Evolutionary conservation across 805 yeast genomes (phyloP).

Genomic region (Wickerhamomyces mucosus): DNA sequence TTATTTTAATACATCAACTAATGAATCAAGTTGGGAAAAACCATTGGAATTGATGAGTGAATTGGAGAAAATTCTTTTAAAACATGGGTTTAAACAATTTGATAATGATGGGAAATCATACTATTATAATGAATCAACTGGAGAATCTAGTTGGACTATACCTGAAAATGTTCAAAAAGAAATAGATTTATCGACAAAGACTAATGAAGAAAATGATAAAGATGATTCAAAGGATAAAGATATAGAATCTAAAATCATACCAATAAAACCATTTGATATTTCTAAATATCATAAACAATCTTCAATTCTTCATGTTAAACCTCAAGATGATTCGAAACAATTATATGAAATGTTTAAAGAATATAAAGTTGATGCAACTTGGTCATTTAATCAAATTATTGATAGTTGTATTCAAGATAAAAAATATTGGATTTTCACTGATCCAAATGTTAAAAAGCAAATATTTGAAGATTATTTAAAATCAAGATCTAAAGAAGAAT

Average conservation of each 20-base stretch:
- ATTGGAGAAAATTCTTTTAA: slow-evolving; percentile 36
- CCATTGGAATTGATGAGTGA: slow-evolving; percentile 44
- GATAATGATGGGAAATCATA: slow-evolving; percentile 54
- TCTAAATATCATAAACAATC: slow-evolving; percentile 6
- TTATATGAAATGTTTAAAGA: slow-evolving; percentile 47
- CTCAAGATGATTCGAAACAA: slow-evolving; percentile 30
- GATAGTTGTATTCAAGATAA: slow-evolving; percentile 46
- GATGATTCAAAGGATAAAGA: slow-evolving; percentile 2
- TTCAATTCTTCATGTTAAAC: too few species aligned
- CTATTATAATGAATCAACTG: slow-evolving; percentile 56
- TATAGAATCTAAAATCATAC: slow-evolving; percentile 2
- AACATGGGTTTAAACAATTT: slow-evolving; percentile 44
- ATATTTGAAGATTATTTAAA: slow-evolving; percentile 58
- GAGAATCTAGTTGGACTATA: slow-evolving; percentile 73
- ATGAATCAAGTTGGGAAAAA: slow-evolving; percentile 73
- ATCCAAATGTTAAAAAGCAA: slow-evolving; percentile 49
- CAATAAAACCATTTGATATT: not conserved
- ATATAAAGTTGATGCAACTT: slow-evolving; percentile 54
- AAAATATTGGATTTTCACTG: slow-evolving; percentile 58
- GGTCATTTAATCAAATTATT: slow-evolving; percentile 67
- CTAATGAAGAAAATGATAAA: slow-evolving; percentile 1
- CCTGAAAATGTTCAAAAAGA: slow-evolving; percentile 40
- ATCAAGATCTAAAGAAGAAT: slow-evolving; percentile 38
- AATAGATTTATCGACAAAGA: slow-evolving; percentile 6
- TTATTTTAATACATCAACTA: slow-evolving; percentile 57